Percentiles rank a stretch among this genome's conserved stretches.
These are phyloP conservation scores for Tulasnella sp. DNA, from an alignment of 768 basidiomycete species.

Conservation along the genomic window DNA sequence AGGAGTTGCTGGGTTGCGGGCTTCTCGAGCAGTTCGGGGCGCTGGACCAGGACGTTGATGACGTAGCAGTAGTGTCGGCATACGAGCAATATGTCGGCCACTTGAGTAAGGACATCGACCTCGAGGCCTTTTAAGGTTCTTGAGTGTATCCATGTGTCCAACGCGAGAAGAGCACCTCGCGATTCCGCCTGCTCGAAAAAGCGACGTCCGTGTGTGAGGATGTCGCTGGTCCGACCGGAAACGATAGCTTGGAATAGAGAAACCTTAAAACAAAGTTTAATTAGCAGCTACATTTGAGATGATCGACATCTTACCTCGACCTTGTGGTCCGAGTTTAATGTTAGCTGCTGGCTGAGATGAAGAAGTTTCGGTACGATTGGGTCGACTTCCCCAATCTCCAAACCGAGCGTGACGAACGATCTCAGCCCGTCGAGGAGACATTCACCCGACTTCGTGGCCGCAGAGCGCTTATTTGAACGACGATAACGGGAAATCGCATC, in stretches of 20 bases:
- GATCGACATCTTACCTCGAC: not conserved
- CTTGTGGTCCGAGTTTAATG: not conserved
- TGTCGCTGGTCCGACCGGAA: no score
- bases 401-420: not conserved
- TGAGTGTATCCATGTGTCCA: not conserved
- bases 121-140: no score
- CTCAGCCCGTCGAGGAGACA: conserved; percentile 13
- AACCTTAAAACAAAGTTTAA: not conserved
- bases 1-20: not conserved
- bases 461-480: not conserved
- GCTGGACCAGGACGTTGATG: not conserved
- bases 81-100: not conserved
- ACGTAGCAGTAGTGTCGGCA: not conserved
- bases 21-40: not conserved
- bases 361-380: not conserved
- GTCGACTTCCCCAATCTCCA: not conserved
- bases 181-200: not conserved
- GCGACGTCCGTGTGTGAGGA: no score
- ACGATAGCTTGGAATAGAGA: not conserved
- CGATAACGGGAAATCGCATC: not conserved
- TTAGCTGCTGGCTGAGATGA: not conserved
- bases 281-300: no score
- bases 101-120: not conserved
- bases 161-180: not conserved
- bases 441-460: not conserved